Conservation (phyloP, 139 green algal genomes). For the Chlorella sorokiniana region DNA sequence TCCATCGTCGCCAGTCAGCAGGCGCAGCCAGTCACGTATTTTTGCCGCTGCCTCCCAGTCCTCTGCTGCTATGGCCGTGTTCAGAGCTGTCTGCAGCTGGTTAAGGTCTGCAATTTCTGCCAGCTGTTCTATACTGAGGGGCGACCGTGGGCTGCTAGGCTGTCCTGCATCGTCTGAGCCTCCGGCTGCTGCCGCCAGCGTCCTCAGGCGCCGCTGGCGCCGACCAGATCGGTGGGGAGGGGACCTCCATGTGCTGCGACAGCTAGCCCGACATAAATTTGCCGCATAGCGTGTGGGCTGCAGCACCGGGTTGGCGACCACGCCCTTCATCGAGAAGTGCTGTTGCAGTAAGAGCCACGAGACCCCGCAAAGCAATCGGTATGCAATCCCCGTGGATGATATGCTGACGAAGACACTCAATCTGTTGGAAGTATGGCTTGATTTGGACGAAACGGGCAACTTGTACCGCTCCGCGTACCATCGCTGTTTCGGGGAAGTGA, state of each 20-base stretch:
- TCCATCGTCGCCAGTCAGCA: background rate
- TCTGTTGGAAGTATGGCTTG: too few relatives aligned
- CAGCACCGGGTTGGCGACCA: background rate
- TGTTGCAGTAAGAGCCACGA: too few relatives aligned
- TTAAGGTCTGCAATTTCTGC: conserved; percentile 65
- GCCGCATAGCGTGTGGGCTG: background rate
- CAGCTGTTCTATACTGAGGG: conserved; percentile 8
- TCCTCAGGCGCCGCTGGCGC: too few relatives aligned
- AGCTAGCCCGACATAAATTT: background rate
- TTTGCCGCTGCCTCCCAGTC: conserved; percentile 65
- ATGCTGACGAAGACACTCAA: too few relatives aligned
- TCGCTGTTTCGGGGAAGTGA: too few relatives aligned
- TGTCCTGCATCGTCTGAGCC: too few relatives aligned
- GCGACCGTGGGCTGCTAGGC: background rate
- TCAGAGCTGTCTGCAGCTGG: conserved; percentile 76
- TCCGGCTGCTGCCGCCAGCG: background rate
- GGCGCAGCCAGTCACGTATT: conserved; percentile 52
- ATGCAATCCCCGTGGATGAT: too few relatives aligned
- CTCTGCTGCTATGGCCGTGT: conserved; percentile 68
- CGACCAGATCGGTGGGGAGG: too few relatives aligned
- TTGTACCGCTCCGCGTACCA: too few relatives aligned
- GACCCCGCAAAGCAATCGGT: too few relatives aligned
- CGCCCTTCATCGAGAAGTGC: background rate
- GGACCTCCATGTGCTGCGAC: background rate
- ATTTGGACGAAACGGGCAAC: too few relatives aligned